Conservation (phyloP, 2,329 filamentous ascomycete genomes). For the Botryotinia globosa region DNA sequence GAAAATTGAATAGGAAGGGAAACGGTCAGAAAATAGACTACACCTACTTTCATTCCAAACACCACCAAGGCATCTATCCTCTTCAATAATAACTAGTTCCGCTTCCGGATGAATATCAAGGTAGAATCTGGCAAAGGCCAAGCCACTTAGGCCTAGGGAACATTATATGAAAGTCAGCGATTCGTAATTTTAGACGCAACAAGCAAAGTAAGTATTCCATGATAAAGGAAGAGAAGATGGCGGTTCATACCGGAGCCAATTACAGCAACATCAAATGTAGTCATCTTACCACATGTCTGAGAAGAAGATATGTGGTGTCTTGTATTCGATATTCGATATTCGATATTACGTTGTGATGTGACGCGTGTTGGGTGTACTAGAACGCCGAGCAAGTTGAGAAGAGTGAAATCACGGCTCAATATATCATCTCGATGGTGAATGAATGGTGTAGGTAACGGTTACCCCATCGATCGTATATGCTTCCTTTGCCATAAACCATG, state of each 20-base stretch:
- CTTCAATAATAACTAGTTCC: slow-evolving; percentile 24
- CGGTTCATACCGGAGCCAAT: slow-evolving; percentile 1
- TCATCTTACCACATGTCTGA: background rate
- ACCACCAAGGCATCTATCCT: slow-evolving; percentile 21
- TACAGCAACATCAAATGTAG: background rate
- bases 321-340: background rate
- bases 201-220: background rate
- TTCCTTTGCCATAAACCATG: background rate
- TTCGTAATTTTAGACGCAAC: background rate
- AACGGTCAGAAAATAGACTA: background rate
- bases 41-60: slow-evolving; percentile 8
- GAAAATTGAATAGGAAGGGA: background rate
- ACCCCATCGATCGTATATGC: background rate
- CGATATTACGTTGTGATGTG: background rate
- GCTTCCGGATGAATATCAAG: slow-evolving; percentile 24
- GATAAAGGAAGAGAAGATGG: background rate
- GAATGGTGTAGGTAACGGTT: background rate
- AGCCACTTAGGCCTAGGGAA: slow-evolving; percentile 11
- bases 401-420: background rate
- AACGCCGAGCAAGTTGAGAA: background rate
- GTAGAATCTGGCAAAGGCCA: slow-evolving; percentile 25
- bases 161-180: background rate
- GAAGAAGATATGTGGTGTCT: background rate
- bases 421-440: background rate
- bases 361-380: background rate